phyloP scores from a whole-genome alignment of 139 green algal genomes.

The Trebouxia sp. region DNA sequence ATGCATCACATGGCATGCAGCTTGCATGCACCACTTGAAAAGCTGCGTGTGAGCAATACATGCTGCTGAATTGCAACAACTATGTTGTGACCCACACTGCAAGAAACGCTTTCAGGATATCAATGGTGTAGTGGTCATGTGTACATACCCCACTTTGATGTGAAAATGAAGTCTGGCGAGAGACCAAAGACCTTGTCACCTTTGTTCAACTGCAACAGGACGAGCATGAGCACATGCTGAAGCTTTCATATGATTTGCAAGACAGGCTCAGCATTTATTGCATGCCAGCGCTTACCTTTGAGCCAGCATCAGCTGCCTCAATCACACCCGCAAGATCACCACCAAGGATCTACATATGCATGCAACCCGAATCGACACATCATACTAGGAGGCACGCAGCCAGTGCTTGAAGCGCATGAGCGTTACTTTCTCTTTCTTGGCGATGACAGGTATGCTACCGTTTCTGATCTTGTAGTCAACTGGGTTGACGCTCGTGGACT shows the following conservation, averaged over 20 bases:
- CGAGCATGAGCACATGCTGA: too few relatives aligned
- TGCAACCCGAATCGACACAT: neutral
- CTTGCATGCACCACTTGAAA: too few relatives aligned
- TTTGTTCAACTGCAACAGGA: neutral
- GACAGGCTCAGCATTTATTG: too few relatives aligned
- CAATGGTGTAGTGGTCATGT: too few relatives aligned
- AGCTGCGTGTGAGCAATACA: neutral
- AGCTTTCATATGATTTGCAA: too few relatives aligned
- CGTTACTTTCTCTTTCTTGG: neutral
- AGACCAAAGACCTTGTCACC: conserved; percentile 17
- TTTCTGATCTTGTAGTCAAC: conserved; percentile 6
- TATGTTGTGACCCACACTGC: too few relatives aligned
- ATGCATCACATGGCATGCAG: too few relatives aligned
- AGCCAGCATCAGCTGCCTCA: conserved; percentile 7
- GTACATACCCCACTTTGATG: conserved; percentile 17
- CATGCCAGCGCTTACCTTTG: neutral
- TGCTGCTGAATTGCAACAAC: too few relatives aligned
- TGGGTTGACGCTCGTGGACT: conserved; percentile 6
- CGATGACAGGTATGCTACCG: neutral
- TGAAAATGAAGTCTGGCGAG: conserved; percentile 13
- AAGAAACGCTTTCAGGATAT: too few relatives aligned
- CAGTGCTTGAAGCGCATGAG: neutral
- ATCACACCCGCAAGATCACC: conserved; percentile 22
- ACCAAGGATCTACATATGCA: conserved; percentile 21
- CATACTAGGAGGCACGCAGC: neutral